These are phyloP conservation scores for Diversispora eburnea DNA, from an alignment of 192 early-diverging fungal genomes.

Conservation along the genomic window DNA sequence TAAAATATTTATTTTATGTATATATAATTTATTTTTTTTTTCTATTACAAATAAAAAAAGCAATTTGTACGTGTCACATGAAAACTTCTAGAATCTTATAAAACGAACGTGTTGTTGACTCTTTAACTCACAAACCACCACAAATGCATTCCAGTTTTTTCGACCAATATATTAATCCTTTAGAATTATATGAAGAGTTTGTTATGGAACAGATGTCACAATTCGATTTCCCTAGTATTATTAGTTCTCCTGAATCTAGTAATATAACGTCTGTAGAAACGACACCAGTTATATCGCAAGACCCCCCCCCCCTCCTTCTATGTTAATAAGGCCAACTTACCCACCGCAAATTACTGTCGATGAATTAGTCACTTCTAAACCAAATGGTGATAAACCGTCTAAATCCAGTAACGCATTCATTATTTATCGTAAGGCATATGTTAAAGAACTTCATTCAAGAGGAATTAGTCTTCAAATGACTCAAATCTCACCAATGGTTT, in stretches of 20 bases:
- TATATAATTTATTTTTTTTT: too few relatives aligned
- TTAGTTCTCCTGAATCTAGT: constrained; percentile 1
- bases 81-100: too few relatives aligned
- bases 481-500: constrained; percentile 16
- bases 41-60: too few relatives aligned
- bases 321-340: constrained; percentile 8
- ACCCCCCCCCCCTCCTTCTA: not conserved
- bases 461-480: constrained; percentile 22
- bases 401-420: constrained; percentile 23
- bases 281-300: not conserved
- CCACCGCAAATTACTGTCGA: constrained; percentile 3
- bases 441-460: constrained; percentile 18
- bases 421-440: constrained; percentile 23
- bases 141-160: too few relatives aligned
- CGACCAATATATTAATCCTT: too few relatives aligned
- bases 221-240: constrained; percentile 3
- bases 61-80: too few relatives aligned
- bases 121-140: too few relatives aligned
- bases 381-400: not conserved
- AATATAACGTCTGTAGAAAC: constrained; percentile 1
- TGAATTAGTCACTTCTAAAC: constrained; percentile 9
- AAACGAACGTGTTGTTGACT: too few relatives aligned
- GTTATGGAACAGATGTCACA: not conserved
- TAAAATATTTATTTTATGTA: too few relatives aligned
- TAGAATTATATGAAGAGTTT: too few relatives aligned